Evolutionary conservation across 768 basidiomycete species (phyloP), one percentile per base, ranked within the genome.

Genomic region (Auriculariales sp.): DNA sequence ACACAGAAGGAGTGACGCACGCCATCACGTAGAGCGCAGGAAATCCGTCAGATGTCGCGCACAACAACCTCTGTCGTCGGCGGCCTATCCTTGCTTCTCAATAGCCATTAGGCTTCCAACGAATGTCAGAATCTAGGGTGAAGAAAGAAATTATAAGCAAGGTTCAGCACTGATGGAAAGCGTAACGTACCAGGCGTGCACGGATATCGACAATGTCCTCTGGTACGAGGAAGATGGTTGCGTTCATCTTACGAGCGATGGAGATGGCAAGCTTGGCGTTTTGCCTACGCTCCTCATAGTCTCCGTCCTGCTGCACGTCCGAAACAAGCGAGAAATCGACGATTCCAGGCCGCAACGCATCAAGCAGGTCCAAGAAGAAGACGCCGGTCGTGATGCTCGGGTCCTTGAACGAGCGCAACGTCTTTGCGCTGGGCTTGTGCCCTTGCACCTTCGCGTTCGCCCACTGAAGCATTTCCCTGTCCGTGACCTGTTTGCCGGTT

Each of bases 211-310:
- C 91, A 57, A 97, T 92, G 66, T 92, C 92, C 61, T 98, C 94
- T 0, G 94, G 92, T 0, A 97, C 94, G 52, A 98, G 68, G 75
- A 97, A 97, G 58, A 97, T 97, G 57, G 95, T 66, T 3, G 89
- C 88, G 49, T 90, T 88, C 82, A 93, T 83, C 75, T 98, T 98
- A 60, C 94, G 75, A n/a, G 94, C 93, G 57, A 98, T 97, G 2
- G 94, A 97, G 57, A 98, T 97, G 6, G 91, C 94, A 55, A 97
- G 66, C 77, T 97, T 97, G 14, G 93, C 93, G 59, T 98, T 99
- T 68, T 88, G 83, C 58, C 85, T 75, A 59, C 90, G 75, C 42
- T 92, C 89, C 54, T 98, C 95, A 57, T 90, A 92, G 46, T 71
- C 71, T 2, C 86, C 81, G 6, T 55, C 60, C 31, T 77, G 76